Percentiles rank a stretch among this genome's conserved stretches.
Conservation (phyloP, 2,329 filamentous ascomycete genomes). For the Nannizziopsis arthrosporioides region DNA sequence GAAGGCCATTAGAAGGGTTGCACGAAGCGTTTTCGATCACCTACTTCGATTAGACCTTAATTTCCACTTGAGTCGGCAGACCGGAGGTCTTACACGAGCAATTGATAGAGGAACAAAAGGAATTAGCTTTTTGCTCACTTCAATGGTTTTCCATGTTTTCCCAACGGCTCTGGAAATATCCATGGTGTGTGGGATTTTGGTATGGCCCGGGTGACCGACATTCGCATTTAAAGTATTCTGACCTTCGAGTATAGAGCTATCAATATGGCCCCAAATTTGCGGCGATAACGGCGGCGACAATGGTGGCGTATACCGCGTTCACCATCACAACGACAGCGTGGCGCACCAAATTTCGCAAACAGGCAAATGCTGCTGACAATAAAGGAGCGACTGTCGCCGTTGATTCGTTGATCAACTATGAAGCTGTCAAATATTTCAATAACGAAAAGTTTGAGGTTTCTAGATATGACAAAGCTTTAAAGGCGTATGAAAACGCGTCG, state of each 20-base stretch:
- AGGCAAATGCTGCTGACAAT: slow-evolving; percentile 94
- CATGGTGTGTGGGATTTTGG: slow-evolving; percentile 87
- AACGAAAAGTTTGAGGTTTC: slow-evolving; percentile 91
- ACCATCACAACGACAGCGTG: slow-evolving; percentile 94
- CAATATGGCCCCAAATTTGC: slow-evolving; percentile 91
- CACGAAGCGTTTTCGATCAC: slow-evolving; percentile 85
- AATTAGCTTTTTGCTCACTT: slow-evolving; percentile 91
- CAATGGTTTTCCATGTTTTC: slow-evolving; percentile 96
- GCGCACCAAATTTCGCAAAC: slow-evolving; percentile 90
- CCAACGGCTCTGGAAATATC: slow-evolving; percentile 88
- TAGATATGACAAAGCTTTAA: slow-evolving; percentile 77
- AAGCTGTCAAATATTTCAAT: slow-evolving; percentile 99
- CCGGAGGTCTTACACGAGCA: slow-evolving; percentile 81
- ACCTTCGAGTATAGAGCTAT: slow-evolving; percentile 51
- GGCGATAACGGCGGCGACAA: slow-evolving; percentile 76
- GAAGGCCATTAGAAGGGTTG: slow-evolving; percentile 85
- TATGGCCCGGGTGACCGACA: slow-evolving; percentile 22
- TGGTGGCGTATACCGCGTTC: slow-evolving; percentile 91
- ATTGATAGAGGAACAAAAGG: slow-evolving; percentile 97
- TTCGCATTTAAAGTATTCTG: neutral
- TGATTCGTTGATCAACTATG: slow-evolving; percentile 95
- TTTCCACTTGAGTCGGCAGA: slow-evolving; percentile 91
- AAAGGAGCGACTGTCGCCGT: slow-evolving; percentile 89
- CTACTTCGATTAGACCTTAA: slow-evolving; percentile 76
- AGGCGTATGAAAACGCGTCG: slow-evolving; percentile 79